Base-by-base conservation (phyloP, 192 early-diverging fungal genomes). In the Entophlyctis luteolus region DNA sequence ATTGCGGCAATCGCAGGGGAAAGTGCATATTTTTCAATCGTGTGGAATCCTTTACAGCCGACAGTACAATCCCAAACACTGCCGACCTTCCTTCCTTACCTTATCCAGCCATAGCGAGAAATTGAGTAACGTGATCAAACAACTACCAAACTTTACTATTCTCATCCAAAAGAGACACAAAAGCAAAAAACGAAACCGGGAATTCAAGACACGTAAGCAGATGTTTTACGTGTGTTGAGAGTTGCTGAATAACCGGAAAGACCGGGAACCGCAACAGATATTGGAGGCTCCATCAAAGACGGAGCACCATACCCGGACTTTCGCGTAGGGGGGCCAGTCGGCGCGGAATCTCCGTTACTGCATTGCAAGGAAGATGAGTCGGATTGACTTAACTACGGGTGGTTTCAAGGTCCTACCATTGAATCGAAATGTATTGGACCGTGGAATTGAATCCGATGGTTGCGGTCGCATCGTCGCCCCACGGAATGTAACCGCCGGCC, bases 401-500 rank as follows among this genome's bases (percentile, higher is more conserved):
- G 14, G 35, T 10, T 25, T 18, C 16, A 57, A 57, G 10, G 27
- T 6, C 56, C 3, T 75, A 75, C 72, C 76, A 78, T 45, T 78
- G 67, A 16, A 78, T 42, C 16, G 35, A 23, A 33, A 78, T 54
- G 20, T 18, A 77, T 32, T 78, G 46, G 35, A 67, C 27, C 8
- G 38, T 72, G 14, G 74, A 67, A 23, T 32, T 34, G 33, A 66
- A 59, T 29, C 55, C 58, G 6, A 57, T 32, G 27, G 58, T 36
- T 2, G 18, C 27, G 33, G 37, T 22, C 10, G 65, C 18, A 18
- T 22, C 22, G 14, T 29, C 45, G 14, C 14, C 16, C 67, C 66
- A 76, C 6, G 48, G 48, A 29, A 75, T 35, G 8, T 45, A 48
- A 1, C 75, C 76, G 42, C 73, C 74, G 25, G 73, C 67, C 78